phyloP scores from a whole-genome alignment of 176 grass and related monocot genomes.

The Rhipidocladum racemiflorum region DNA sequence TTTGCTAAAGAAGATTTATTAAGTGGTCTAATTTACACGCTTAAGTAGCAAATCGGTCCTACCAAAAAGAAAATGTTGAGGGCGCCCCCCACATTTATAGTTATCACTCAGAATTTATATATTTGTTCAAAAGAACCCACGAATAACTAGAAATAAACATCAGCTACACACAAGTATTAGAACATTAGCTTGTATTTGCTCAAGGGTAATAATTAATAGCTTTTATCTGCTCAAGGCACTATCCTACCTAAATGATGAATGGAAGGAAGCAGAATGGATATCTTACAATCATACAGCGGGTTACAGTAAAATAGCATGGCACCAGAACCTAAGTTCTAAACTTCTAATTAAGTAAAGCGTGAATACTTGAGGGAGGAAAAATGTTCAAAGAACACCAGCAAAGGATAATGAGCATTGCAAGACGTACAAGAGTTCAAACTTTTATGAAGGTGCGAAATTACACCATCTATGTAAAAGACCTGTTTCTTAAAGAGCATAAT shows the following conservation, averaged over 20 bases:
- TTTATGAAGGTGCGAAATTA: not conserved
- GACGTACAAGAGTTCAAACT: not conserved
- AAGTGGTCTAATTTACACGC: not conserved
- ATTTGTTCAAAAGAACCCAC: conserved; percentile 5
- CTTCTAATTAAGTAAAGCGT: not conserved
- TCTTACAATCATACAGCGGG: not conserved
- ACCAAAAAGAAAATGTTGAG: not conserved
- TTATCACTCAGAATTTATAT: not conserved
- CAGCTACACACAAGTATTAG: not conserved
- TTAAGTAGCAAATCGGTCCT: not conserved
- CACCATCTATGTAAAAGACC: not conserved
- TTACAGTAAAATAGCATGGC: not conserved
- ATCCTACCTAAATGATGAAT: not conserved
- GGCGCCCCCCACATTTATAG: not conserved
- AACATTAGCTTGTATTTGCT: not conserved
- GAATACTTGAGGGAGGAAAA: not conserved
- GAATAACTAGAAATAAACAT: not conserved
- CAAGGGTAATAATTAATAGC: not conserved
- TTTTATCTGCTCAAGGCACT: not conserved
- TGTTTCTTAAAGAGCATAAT: not conserved
- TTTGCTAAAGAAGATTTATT: not conserved
- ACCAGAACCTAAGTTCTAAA: not conserved
- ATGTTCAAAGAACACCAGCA: not conserved
- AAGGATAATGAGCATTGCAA: not conserved
- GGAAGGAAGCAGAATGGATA: not conserved